phyloP scores from a whole-genome alignment of 192 early-diverging fungal genomes.

The Backusella macrospora region DNA sequence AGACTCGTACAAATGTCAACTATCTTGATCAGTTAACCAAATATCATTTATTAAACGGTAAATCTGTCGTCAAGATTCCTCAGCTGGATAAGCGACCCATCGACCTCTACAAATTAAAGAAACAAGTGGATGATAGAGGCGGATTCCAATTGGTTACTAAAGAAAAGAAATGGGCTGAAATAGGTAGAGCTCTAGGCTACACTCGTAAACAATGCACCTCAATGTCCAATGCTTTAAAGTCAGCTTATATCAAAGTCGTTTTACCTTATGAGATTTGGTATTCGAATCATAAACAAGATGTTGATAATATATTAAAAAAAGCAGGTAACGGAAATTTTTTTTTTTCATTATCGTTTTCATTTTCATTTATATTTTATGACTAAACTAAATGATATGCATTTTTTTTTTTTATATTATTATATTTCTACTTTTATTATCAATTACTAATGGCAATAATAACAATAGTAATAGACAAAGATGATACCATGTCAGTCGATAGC shows the following conservation, averaged over 20 bases:
- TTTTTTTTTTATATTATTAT: constrained; percentile 17
- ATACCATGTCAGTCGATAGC: constrained; percentile 11
- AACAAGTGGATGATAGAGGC: constrained; percentile 77
- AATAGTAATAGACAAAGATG: constrained; percentile 2
- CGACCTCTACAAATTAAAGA: constrained; percentile 81
- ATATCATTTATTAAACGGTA: constrained; percentile 81
- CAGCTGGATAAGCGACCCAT: constrained; percentile 85
- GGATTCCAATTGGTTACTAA: constrained; percentile 75
- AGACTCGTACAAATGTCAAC: constrained; percentile 82
- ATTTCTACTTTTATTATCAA: background rate
- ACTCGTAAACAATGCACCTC: constrained; percentile 75
- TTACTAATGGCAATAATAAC: background rate
- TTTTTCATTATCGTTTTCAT: constrained; percentile 29
- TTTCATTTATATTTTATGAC: constrained; percentile 7
- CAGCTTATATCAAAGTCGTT: constrained; percentile 66
- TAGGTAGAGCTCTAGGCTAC: constrained; percentile 74
- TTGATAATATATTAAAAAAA: constrained; percentile 8
- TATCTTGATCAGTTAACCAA: constrained; percentile 90
- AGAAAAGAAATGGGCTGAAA: constrained; percentile 84
- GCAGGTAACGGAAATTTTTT: background rate
- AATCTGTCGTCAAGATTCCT: constrained; percentile 76
- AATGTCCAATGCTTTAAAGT: constrained; percentile 73
- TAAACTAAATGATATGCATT: background rate
- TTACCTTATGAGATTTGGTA: constrained; percentile 73
- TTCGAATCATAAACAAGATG: constrained; percentile 45